Conservation (phyloP, 441 rosid genomes). For the Gossypium davidsonii region DNA sequence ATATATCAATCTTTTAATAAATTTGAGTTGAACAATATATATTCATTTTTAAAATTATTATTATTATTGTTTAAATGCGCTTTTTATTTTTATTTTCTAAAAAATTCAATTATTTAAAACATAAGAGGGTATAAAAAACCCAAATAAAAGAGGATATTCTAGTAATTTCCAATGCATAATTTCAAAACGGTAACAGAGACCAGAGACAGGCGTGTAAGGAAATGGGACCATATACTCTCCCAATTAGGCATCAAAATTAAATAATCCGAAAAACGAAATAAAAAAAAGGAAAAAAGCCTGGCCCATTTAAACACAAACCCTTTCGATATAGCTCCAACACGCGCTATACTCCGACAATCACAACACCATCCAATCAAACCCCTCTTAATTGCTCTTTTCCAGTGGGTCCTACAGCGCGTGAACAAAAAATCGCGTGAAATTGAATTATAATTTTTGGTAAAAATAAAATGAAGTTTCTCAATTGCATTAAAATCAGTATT, state of each 20-base stretch:
- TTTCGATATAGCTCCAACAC: neutral
- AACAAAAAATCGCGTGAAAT: no score
- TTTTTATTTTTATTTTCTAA: no score
- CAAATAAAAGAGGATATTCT: no score
- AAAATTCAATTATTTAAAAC: no score
- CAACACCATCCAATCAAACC: neutral
- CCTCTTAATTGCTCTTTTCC: neutral
- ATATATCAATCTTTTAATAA: no score
- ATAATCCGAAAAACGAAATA: neutral
- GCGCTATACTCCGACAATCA: neutral
- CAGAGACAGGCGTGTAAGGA: slow-evolving; percentile 24
- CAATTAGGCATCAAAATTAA: neutral
- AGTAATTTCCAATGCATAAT: no score
- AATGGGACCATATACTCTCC: no score
- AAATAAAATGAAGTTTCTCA: neutral
- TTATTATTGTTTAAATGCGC: no score
- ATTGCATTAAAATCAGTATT: slow-evolving; percentile 14
- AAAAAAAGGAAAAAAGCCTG: neutral
- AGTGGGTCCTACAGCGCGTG: neutral
- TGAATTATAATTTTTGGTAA: neutral
- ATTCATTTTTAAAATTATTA: no score
- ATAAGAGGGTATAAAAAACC: no score
- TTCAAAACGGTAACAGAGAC: neutral
- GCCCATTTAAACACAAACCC: neutral
- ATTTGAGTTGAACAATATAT: no score